These are phyloP conservation scores for Coelastrella sp. DNA, from an alignment of 139 green algal genomes.

Conservation along the genomic window DNA sequence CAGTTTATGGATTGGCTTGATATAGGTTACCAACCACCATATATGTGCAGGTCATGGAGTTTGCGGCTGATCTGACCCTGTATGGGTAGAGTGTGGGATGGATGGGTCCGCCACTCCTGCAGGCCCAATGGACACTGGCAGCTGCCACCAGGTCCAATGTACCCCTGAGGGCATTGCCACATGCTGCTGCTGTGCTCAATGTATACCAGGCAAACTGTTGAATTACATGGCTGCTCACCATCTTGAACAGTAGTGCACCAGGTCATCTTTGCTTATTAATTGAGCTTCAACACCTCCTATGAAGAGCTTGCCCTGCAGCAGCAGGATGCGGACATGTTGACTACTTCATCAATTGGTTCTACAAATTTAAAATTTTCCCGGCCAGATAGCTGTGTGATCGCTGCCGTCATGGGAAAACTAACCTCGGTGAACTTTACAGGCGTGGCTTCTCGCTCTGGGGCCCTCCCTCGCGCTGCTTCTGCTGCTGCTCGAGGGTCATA, in stretches of 20 bases:
- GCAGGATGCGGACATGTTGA: not conserved
- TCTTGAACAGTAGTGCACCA: constrained; percentile 68
- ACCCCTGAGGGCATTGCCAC: not conserved
- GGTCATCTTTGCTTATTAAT: constrained; percentile 57
- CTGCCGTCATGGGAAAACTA: not conserved
- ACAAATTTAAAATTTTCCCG: too few relatives aligned
- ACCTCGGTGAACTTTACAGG: constrained; percentile 41
- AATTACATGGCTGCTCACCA: constrained; percentile 54
- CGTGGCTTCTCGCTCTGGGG: constrained; percentile 2
- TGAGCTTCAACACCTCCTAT: constrained; percentile 70
- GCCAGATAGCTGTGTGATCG: too few relatives aligned
- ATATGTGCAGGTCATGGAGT: too few relatives aligned
- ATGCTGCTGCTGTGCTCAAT: not conserved
- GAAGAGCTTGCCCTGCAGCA: constrained; percentile 75
- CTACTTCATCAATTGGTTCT: not conserved
- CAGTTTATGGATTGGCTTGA: too few relatives aligned
- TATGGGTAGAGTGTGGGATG: too few relatives aligned
- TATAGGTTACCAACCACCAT: too few relatives aligned
- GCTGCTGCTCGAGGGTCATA: constrained; percentile 1
- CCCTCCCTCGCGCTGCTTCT: constrained; percentile 13
- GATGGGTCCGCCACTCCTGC: not conserved
- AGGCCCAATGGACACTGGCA: not conserved
- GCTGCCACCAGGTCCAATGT: not conserved
- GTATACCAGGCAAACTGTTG: not conserved
- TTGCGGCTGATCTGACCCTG: too few relatives aligned